A percentile compares a stretch with the other conserved stretches of the same genome.
Evolutionary conservation across 306 rosid species (phyloP).

Genomic region (Rosa rugosa): DNA sequence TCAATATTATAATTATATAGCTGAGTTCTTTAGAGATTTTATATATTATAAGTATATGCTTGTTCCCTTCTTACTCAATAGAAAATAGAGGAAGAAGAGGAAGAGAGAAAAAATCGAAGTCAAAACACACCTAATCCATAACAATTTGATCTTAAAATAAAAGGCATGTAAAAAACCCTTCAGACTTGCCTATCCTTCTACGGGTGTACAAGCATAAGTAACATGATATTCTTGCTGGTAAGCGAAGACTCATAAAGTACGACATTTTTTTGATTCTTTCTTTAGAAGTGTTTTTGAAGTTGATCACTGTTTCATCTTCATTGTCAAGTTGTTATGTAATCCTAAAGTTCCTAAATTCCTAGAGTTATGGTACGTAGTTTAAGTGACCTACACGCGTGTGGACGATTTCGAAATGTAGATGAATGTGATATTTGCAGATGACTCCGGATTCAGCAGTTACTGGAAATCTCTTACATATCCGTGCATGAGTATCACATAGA

Average conservation of each 20-base stretch:
- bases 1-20: background rate
- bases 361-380: background rate
- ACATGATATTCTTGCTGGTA: conserved; percentile 2
- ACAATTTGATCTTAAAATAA: background rate
- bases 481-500: background rate
- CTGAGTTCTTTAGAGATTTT: background rate
- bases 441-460: background rate
- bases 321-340: background rate
- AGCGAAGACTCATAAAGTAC: background rate
- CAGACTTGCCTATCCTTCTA: background rate
- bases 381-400: background rate
- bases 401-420: background rate
- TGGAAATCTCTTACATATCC: background rate
- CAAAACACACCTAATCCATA: conserved; percentile 16
- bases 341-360: background rate
- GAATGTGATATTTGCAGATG: background rate
- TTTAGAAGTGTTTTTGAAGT: background rate
- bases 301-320: background rate
- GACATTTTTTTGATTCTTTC: background rate
- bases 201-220: background rate
- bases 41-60: background rate
- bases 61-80: background rate
- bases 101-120: background rate
- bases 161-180: background rate
- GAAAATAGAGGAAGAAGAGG: background rate